Percentiles rank a stretch among this genome's conserved stretches.
Conservation (phyloP, 805 yeast species). For the Brettanomyces anomalus region DNA sequence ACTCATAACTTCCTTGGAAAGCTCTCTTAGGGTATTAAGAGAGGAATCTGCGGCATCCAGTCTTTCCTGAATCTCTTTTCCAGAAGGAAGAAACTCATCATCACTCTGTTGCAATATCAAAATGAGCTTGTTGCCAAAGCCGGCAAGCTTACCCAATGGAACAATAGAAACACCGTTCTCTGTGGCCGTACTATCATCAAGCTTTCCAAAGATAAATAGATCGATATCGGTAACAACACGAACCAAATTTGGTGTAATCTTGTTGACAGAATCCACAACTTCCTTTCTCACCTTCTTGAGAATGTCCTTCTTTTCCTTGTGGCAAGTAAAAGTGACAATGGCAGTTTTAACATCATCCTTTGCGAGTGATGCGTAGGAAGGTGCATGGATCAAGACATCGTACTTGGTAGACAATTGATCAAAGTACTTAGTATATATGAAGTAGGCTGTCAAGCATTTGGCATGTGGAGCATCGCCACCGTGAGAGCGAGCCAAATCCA, state of each 20-base stretch:
- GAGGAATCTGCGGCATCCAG: slow-evolving; percentile 46
- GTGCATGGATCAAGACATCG: slow-evolving; percentile 38
- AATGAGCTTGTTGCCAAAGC: slow-evolving; percentile 37
- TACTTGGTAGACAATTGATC: slow-evolving; percentile 31
- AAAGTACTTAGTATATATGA: slow-evolving; percentile 43
- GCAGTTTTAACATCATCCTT: slow-evolving; percentile 34
- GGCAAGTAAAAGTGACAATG: slow-evolving; percentile 53
- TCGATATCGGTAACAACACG: slow-evolving; percentile 56
- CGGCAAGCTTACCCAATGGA: slow-evolving; percentile 43
- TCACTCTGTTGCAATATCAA: slow-evolving; percentile 44
- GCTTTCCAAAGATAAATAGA: slow-evolving; percentile 42
- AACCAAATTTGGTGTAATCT: slow-evolving; percentile 59
- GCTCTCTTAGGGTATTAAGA: slow-evolving; percentile 49
- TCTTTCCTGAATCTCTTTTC: slow-evolving; percentile 46
- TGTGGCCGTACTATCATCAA: slow-evolving; percentile 36
- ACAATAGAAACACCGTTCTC: slow-evolving; percentile 46
- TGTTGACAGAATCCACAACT: slow-evolving; percentile 66
- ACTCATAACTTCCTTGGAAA: slow-evolving; percentile 44
- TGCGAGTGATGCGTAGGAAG: slow-evolving; percentile 37
- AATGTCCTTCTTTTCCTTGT: slow-evolving; percentile 34
- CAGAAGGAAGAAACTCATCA: slow-evolving; percentile 68
- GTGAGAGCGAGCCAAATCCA: slow-evolving; percentile 87
- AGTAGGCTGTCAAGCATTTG: slow-evolving; percentile 58
- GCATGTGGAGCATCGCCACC: slow-evolving; percentile 75
- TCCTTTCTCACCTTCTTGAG: slow-evolving; percentile 58